phyloP scores from a whole-genome alignment of 83 land plant genomes.

The Isoetes engelmannii region DNA sequence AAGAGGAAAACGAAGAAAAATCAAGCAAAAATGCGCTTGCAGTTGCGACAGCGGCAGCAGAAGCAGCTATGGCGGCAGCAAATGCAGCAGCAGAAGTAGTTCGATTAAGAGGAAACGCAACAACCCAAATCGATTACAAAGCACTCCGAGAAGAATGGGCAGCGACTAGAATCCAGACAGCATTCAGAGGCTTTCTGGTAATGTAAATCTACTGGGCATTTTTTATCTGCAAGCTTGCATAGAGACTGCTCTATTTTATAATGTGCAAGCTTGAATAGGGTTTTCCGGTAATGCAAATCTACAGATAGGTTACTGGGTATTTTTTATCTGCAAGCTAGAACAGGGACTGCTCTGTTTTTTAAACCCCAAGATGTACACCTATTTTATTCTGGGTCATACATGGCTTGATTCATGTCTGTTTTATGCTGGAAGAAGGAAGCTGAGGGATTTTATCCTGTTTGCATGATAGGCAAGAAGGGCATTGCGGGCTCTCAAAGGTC shows the following conservation, averaged over 20 bases:
- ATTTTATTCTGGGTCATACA: too few species aligned
- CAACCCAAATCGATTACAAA: neutral
- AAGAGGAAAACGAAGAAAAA: neutral
- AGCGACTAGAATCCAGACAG: constrained; percentile 63
- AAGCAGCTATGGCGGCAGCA: neutral
- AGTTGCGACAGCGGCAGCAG: neutral
- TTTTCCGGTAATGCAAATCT: too few species aligned
- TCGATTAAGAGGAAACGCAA: neutral
- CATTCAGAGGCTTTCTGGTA: constrained; percentile 69
- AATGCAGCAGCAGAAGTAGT: neutral
- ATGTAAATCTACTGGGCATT: neutral
- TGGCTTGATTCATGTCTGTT: too few species aligned
- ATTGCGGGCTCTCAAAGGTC: constrained; percentile 48
- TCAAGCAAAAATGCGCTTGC: neutral
- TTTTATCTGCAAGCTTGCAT: too few species aligned
- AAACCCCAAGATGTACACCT: too few species aligned
- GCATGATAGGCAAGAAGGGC: constrained; percentile 53
- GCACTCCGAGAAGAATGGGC: constrained; percentile 55
- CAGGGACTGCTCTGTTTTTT: too few species aligned
- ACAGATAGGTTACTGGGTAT: too few species aligned
- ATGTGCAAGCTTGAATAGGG: too few species aligned
- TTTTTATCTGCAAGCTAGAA: too few species aligned
- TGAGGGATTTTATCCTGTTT: too few species aligned
- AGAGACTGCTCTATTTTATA: too few species aligned
- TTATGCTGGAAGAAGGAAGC: too few species aligned